Conservation (phyloP, 2,329 filamentous ascomycete genomes). For the Lizonia empirigonia region DNA sequence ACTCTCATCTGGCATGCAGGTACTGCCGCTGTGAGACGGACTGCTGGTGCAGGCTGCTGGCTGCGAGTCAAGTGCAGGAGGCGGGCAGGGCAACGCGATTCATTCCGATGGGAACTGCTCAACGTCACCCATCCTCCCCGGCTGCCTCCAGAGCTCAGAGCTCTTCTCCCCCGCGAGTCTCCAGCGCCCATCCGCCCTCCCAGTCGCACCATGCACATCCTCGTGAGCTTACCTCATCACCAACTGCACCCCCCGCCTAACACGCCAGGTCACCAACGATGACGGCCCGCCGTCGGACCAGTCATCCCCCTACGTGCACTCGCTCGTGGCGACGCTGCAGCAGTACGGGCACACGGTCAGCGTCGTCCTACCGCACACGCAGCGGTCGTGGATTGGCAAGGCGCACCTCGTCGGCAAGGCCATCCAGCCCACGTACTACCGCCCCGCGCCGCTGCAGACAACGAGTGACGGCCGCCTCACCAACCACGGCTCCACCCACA, state of each 20-base stretch:
- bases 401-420: constrained; percentile 93
- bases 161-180: constrained; percentile 2
- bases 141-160: constrained; percentile 20
- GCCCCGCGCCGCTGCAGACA: constrained; percentile 63
- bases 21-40: neutral
- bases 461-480: constrained; percentile 38
- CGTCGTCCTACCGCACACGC: constrained; percentile 86
- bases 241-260: constrained; percentile 3
- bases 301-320: constrained; percentile 57
- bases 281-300: constrained; percentile 58
- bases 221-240: constrained; percentile 29
- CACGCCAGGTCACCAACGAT: constrained; percentile 55
- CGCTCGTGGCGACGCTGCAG: constrained; percentile 53
- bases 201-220: constrained; percentile 47
- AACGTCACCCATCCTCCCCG: constrained; percentile 17
- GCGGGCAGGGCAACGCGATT: neutral
- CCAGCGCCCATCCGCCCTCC: constrained; percentile 18
- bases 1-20: constrained; percentile 2
- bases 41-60: neutral
- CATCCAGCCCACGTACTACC: constrained; percentile 83
- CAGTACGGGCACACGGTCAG: constrained; percentile 83
- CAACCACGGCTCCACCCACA: constrained; percentile 47
- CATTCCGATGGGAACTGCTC: constrained; percentile 25
- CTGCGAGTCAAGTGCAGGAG: neutral
- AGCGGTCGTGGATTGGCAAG: constrained; percentile 98